phyloP scores from a whole-genome alignment of 2,329 filamentous ascomycete species.

The Cryphonectria radicalis region DNA sequence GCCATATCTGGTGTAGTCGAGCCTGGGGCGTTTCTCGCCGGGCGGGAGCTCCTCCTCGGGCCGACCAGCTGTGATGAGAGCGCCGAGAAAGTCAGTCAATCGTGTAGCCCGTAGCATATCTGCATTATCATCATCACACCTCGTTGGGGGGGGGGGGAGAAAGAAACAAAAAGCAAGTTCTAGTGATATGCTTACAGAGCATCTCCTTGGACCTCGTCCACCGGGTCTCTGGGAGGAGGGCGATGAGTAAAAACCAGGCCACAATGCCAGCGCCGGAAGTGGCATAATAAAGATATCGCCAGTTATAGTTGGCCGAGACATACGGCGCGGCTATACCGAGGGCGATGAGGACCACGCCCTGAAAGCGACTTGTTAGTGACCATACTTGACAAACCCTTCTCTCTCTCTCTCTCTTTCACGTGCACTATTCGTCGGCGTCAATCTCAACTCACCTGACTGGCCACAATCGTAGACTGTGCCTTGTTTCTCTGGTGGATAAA shows the following conservation, averaged over 20 bases:
- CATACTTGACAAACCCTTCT: not conserved
- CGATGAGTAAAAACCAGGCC: slow-evolving; percentile 41
- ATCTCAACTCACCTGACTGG: slow-evolving; percentile 31
- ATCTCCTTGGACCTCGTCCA: slow-evolving; percentile 39
- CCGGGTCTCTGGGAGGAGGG: slow-evolving; percentile 42
- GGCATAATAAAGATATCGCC: slow-evolving; percentile 43
- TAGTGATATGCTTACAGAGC: slow-evolving; percentile 32
- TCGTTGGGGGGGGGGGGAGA: too few relatives aligned
- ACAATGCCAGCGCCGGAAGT: slow-evolving; percentile 38
- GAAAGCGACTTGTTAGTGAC: not conserved
- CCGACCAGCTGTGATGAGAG: slow-evolving; percentile 28
- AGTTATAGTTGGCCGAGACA: slow-evolving; percentile 38
- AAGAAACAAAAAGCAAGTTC: too few relatives aligned
- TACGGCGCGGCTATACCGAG: slow-evolving; percentile 38
- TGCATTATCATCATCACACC: too few relatives aligned
- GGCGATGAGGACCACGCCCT: slow-evolving; percentile 39
- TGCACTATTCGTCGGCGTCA: not conserved
- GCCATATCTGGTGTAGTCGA: slow-evolving; percentile 37
- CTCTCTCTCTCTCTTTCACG: too few relatives aligned
- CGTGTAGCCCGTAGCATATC: too few relatives aligned
- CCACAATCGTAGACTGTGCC: slow-evolving; percentile 39
- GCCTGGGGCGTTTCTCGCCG: slow-evolving; percentile 35
- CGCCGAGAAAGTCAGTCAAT: not conserved
- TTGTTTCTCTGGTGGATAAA: slow-evolving; percentile 45
- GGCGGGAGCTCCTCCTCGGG: slow-evolving; percentile 34